phyloP scores from a whole-genome alignment of 2,329 filamentous ascomycete genomes.

The Tolypocladium amazonense region DNA sequence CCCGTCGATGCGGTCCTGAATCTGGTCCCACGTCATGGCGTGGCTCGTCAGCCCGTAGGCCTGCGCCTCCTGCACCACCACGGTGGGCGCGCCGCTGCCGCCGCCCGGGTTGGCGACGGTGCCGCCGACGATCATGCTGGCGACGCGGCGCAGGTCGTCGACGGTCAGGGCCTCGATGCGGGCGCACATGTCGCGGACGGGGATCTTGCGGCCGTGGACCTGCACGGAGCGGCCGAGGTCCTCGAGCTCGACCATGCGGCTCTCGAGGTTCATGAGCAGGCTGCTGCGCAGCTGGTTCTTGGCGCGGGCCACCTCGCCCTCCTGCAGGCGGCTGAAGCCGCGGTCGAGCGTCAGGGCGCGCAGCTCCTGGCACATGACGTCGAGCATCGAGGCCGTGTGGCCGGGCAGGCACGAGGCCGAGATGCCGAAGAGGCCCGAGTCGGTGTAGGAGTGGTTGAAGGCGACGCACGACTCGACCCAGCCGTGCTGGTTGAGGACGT shows the following conservation, averaged over 20 bases:
- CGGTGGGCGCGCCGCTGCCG: constrained; percentile 82
- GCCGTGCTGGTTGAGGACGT: constrained; percentile 92
- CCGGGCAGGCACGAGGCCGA: constrained; percentile 74
- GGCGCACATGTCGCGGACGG: constrained; percentile 85
- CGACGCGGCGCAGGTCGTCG: constrained; percentile 71
- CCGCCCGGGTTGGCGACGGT: constrained; percentile 61
- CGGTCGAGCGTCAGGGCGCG: constrained; percentile 64
- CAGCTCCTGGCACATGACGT: constrained; percentile 90
- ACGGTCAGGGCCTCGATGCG: constrained; percentile 77
- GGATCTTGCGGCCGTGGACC: constrained; percentile 87
- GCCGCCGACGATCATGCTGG: constrained; percentile 67
- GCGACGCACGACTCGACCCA: constrained; percentile 95
- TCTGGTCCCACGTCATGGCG: constrained; percentile 73
- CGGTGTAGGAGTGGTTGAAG: constrained; percentile 96
- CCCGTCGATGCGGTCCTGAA: constrained; percentile 72
- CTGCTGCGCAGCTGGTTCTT: constrained; percentile 93
- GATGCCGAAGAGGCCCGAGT: constrained; percentile 92
- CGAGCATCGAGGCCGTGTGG: constrained; percentile 73
- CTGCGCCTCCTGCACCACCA: constrained; percentile 87
- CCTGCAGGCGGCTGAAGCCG: constrained; percentile 61
- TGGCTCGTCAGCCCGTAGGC: constrained; percentile 57
- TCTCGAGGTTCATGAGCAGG: constrained; percentile 95
- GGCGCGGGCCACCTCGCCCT: constrained; percentile 74
- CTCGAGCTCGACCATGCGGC: constrained; percentile 93
- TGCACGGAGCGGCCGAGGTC: constrained; percentile 92